Percentiles rank a stretch among this genome's conserved stretches.
These are phyloP conservation scores for Eucalyptus paniculata DNA, from an alignment of 345 rosid genomes.

Conservation along the genomic window DNA sequence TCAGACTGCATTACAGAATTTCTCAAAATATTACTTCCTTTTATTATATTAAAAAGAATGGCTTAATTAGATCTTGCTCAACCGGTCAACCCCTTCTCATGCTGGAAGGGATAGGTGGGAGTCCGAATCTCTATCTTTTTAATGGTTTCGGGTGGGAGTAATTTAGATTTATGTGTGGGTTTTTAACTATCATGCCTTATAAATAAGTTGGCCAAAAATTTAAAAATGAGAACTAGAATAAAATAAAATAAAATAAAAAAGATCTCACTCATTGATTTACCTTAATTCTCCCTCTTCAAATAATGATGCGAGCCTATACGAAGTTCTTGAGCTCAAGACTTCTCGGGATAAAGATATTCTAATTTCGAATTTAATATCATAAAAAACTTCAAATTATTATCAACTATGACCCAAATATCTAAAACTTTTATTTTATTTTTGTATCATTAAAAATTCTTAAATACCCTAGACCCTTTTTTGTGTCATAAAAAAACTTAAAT, in stretches of 20 bases:
- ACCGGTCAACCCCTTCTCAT: too few relatives aligned
- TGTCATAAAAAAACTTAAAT: too few relatives aligned
- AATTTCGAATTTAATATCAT: fast-evolving
- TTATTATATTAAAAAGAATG: too few relatives aligned
- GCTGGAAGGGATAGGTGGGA: fast-evolving
- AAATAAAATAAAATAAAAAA: fast-evolving
- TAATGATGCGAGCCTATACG: fast-evolving
- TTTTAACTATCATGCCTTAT: fast-evolving
- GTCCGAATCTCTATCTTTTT: fast-evolving
- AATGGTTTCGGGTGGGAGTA: fast-evolving
- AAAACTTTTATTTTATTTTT: too few relatives aligned
- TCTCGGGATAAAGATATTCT: fast-evolving
- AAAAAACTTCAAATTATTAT: too few relatives aligned
- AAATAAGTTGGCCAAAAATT: fast-evolving
- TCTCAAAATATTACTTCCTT: neutral
- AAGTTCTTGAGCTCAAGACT: neutral
- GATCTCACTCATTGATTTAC: fast-evolving
- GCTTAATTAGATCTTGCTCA: neutral
- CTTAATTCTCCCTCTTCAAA: neutral
- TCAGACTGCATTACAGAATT: too few relatives aligned
- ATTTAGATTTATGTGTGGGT: fast-evolving
- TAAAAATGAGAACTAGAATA: fast-evolving
- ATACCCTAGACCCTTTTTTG: neutral
- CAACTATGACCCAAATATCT: fast-evolving
- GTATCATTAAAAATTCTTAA: too few relatives aligned